Evolutionary conservation across 805 yeast genomes (phyloP).

Genomic region (Wickerhamiella lipophila): DNA sequence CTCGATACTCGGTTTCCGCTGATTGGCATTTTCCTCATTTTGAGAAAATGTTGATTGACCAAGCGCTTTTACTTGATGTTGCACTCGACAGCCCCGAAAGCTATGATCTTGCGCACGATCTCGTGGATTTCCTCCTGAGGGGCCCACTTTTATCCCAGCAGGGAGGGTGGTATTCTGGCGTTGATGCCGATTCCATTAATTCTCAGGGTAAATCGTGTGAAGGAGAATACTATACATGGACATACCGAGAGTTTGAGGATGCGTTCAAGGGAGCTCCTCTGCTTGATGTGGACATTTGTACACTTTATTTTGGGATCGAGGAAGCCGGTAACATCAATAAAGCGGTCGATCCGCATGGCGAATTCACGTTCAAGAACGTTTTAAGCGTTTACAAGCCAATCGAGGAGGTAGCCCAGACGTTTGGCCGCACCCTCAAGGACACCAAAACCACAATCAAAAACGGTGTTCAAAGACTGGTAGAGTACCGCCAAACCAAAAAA

Average conservation of each 20-base stretch:
- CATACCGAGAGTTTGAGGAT: constrained; percentile 25
- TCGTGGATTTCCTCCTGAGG: constrained; percentile 14
- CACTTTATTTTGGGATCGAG: constrained; percentile 28
- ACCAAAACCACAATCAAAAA: constrained; percentile 20
- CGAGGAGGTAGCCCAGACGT: constrained; percentile 26
- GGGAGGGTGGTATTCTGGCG: constrained; percentile 27
- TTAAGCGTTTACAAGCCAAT: constrained; percentile 20
- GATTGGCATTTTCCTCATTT: constrained; percentile 33
- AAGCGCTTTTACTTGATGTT: constrained; percentile 28
- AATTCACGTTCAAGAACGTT: constrained; percentile 26
- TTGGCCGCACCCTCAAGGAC: constrained; percentile 24
- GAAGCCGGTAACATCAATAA: constrained; percentile 30
- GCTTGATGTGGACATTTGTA: constrained; percentile 27
- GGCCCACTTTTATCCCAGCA: constrained; percentile 18
- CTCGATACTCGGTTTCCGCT: constrained; percentile 29
- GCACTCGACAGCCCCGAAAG: constrained; percentile 19
- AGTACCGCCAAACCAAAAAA: constrained; percentile 20
- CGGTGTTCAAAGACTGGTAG: constrained; percentile 21
- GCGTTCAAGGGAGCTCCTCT: constrained; percentile 23
- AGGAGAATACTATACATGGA: constrained; percentile 31
- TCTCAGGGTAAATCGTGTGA: constrained; percentile 21
- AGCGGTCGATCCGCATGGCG: constrained; percentile 26
- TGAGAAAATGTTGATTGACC: constrained; percentile 31
- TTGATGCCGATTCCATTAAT: constrained; percentile 27
- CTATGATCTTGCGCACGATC: constrained; percentile 16